Base-by-base conservation (phyloP, 805 yeast genomes). In the Candida verbasci region DNA sequence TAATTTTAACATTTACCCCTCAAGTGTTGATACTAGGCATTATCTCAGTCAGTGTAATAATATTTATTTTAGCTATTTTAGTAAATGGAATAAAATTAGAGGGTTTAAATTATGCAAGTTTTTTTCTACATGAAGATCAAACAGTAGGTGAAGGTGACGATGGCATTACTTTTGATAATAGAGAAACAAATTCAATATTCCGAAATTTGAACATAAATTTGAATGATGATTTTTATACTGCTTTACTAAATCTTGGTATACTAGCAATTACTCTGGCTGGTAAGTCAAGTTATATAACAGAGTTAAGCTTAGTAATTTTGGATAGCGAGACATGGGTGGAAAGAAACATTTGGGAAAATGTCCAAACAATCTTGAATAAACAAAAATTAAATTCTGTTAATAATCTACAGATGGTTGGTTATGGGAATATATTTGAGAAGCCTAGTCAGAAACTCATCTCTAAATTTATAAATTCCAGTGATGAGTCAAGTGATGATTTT, bases 211-310 rank as follows among this genome's bases (percentile, higher is more conserved):
- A 70, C 56, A 36, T 74, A 50, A 38, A 57, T 49, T 45, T 72
- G 39, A 52, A 66, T 22, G 87, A 82, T 48, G 89, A 83, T 56
- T 84, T 83, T 51, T 77, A 79, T 50, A 70, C 83, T 1, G 75
- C 80, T 0, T 56, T 79, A 36, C 63, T 75, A 45, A 76, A 77
- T 48, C 55, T 78, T 33, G 87, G 86, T 0, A 63, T 76, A 38
- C 63, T 82, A 31, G 76, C 84, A 11, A 69, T 82, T 26, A 75
- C 80, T n/a, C 78, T 82, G 35, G 80, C 85, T 0, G 80, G 84
- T 2, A 74, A 71, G 38, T 75, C 80, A 21, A 78, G 83, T 43
- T 83, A 80, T 52, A 70, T 80, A 27, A 70, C 76, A 33, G 87
- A 82, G 48, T 62, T 74, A 21, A 62, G 77, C 17, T 51, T 67